phyloP scores from a whole-genome alignment of 1,284 basidiomycete genomes.

The Psilocybe mexicana region DNA sequence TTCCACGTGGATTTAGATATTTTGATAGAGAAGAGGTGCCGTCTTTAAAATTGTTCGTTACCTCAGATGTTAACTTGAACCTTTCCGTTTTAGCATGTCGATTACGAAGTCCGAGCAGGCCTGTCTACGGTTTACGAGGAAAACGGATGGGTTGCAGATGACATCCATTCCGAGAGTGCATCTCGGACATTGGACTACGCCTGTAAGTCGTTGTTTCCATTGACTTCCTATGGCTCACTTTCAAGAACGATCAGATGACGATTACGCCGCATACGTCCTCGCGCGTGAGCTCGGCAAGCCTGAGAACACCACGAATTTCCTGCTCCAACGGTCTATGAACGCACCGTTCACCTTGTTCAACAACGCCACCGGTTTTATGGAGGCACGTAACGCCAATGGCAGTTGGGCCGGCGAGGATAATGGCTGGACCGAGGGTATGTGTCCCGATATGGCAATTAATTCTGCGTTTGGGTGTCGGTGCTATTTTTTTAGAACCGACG shows the following conservation, averaged over 20 bases:
- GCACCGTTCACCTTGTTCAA: conserved; percentile 74
- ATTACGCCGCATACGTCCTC: conserved; percentile 70
- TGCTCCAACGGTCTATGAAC: conserved; percentile 55
- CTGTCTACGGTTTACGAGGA: conserved; percentile 63
- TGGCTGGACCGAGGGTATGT: conserved; percentile 74
- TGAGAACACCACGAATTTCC: conserved; percentile 46
- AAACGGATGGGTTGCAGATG: conserved; percentile 77
- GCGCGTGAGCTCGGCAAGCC: conserved; percentile 54
- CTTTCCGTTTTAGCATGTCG: conserved; percentile 52
- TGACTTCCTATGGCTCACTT: not conserved
- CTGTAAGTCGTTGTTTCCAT: conserved; percentile 44
- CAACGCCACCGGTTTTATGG: conserved; percentile 75
- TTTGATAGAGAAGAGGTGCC: conserved; percentile 72
- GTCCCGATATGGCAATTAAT: not conserved
- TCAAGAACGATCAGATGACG: conserved; percentile 61
- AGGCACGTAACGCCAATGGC: conserved; percentile 70
- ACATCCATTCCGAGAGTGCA: conserved; percentile 78
- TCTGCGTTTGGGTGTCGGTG: conserved; percentile 19
- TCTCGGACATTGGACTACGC: conserved; percentile 80
- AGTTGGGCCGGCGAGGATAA: conserved; percentile 69
- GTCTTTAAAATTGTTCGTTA: not conserved
- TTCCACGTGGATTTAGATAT: conserved; percentile 45
- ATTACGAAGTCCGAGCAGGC: conserved; percentile 82
- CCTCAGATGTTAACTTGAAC: conserved; percentile 4
- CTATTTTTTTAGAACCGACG: not conserved